phyloP scores from a whole-genome alignment of 805 yeast species.

The Torulaspora franciscae region DNA sequence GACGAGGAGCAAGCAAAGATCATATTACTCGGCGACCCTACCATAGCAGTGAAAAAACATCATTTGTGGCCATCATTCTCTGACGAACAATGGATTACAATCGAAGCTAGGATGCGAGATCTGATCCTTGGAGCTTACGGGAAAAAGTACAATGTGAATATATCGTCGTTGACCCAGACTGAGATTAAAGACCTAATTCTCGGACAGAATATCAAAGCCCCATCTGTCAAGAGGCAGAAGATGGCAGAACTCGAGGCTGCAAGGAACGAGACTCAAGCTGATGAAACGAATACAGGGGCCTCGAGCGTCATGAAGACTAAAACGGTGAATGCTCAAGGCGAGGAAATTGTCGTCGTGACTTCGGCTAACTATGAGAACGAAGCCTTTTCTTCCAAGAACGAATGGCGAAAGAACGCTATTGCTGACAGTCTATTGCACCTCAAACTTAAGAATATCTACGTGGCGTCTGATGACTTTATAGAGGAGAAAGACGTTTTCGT shows the following conservation, averaged over 20 bases:
- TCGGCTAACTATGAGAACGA: constrained; percentile 84
- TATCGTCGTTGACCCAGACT: constrained; percentile 81
- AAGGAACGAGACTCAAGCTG: constrained; percentile 39
- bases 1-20: constrained; percentile 71
- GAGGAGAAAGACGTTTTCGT: constrained; percentile 60
- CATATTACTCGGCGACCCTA: constrained; percentile 69
- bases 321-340: constrained; percentile 91
- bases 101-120: constrained; percentile 84
- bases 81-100: constrained; percentile 87
- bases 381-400: constrained; percentile 74
- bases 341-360: constrained; percentile 89
- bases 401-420: constrained; percentile 87
- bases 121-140: constrained; percentile 81
- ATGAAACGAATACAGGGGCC: constrained; percentile 43
- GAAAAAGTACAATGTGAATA: constrained; percentile 76
- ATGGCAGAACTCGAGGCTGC: constrained; percentile 66
- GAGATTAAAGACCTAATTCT: constrained; percentile 91
- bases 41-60: constrained; percentile 63
- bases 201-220: constrained; percentile 90
- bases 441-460: constrained; percentile 70
- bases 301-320: constrained; percentile 74
- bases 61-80: constrained; percentile 91
- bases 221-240: constrained; percentile 80
- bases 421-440: constrained; percentile 67
- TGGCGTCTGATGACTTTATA: constrained; percentile 62